phyloP scores from a whole-genome alignment of 2,329 filamentous ascomycete species.

The Coniochaeta hoffmannii region DNA sequence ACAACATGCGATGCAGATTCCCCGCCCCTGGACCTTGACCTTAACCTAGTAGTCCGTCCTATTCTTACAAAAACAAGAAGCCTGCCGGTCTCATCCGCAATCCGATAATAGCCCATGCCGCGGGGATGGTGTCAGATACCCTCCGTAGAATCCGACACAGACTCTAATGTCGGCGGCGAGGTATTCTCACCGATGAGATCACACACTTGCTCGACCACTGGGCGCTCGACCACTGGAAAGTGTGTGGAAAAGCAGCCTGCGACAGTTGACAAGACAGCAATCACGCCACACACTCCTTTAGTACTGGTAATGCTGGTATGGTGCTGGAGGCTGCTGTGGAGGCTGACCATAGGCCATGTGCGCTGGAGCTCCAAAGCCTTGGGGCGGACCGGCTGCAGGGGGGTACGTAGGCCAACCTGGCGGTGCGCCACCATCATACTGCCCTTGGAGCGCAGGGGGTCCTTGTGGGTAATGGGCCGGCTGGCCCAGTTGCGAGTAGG shows the following conservation, averaged over 20 bases:
- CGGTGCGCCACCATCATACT: slow-evolving; percentile 7
- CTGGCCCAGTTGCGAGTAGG: slow-evolving; percentile 16
- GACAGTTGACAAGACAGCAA: neutral
- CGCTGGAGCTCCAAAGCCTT: slow-evolving; percentile 5
- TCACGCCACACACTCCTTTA: neutral
- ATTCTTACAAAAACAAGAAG: neutral
- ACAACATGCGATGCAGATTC: neutral
- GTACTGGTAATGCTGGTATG: slow-evolving; percentile 7
- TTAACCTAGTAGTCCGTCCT: too few relatives aligned
- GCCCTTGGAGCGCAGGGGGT: slow-evolving; percentile 8
- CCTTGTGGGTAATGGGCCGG: neutral
- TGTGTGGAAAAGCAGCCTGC: too few relatives aligned
- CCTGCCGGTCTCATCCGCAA: neutral
- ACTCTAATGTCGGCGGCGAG: too few relatives aligned
- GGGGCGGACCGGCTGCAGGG: slow-evolving; percentile 2
- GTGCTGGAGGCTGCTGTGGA: slow-evolving; percentile 6
- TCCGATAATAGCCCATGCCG: neutral
- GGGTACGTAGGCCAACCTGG: slow-evolving; percentile 8
- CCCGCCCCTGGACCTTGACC: too few relatives aligned
- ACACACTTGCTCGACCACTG: too few relatives aligned
- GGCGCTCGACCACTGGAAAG: too few relatives aligned
- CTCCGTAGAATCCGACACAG: too few relatives aligned
- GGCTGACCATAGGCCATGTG: slow-evolving; percentile 6
- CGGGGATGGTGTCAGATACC: too few relatives aligned
- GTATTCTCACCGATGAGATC: too few relatives aligned